Conservation (phyloP, 148 eudicot species). For the Fallopia convolvulus region DNA sequence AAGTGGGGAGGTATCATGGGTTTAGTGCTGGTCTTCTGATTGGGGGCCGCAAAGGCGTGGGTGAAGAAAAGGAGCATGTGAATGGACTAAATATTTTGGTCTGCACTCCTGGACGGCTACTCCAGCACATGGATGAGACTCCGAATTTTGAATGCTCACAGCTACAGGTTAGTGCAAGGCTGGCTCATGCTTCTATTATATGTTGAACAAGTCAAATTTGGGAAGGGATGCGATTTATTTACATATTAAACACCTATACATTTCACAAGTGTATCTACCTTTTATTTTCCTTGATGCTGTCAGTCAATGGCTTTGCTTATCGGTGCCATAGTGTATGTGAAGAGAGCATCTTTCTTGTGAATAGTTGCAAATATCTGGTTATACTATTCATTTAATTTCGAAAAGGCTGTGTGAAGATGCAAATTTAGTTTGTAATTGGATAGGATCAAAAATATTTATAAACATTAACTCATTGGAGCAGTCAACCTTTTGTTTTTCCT, state of each 20-base stretch:
- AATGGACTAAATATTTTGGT: constrained; percentile 74
- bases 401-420: neutral
- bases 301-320: neutral
- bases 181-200: neutral
- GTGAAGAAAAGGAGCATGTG: constrained; percentile 72
- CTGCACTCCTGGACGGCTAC: constrained; percentile 94
- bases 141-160: constrained; percentile 91
- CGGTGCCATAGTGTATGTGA: neutral
- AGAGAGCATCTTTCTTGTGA: neutral
- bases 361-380: neutral
- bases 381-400: neutral
- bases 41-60: constrained; percentile 92
- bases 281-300: neutral
- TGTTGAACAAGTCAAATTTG: neutral
- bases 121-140: constrained; percentile 95
- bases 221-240: neutral
- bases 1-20: constrained; percentile 73
- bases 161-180: constrained; percentile 61
- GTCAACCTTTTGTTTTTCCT: neutral
- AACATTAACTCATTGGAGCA: neutral
- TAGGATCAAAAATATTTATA: no score
- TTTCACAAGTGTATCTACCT: neutral
- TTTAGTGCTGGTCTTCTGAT: constrained; percentile 92
- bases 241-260: no score
- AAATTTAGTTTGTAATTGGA: neutral